A percentile compares a stretch with the other conserved stretches of the same genome.
Evolutionary conservation across 1,139 yeast genomes (phyloP).

Genomic region (Diutina sp.): DNA sequence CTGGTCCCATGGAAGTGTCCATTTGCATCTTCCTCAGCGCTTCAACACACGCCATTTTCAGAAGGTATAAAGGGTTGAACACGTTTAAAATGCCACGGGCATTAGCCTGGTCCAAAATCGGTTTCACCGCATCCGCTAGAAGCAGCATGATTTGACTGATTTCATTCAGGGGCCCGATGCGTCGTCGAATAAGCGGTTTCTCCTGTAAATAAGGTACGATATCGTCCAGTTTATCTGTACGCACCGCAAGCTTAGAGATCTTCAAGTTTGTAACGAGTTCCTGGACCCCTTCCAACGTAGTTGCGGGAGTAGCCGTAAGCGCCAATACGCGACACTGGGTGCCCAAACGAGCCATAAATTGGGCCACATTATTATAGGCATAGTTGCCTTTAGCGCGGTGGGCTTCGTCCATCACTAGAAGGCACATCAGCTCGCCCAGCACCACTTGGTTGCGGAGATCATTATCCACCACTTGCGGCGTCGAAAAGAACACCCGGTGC

Average conservation of each 20-base stretch:
- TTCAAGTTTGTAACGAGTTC: conserved; percentile 60
- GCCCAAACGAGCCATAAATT: conserved; percentile 45
- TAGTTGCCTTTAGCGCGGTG: conserved; percentile 87
- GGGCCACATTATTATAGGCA: conserved; percentile 75
- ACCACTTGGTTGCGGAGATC: conserved; percentile 67
- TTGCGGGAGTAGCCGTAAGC: conserved; percentile 91
- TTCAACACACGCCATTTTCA: conserved; percentile 62
- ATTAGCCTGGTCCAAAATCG: conserved; percentile 52
- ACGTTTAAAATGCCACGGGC: conserved; percentile 49
- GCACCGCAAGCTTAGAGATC: conserved; percentile 68
- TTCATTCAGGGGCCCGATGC: conserved; percentile 40
- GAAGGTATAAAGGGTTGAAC: conserved; percentile 53
- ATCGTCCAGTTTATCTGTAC: conserved; percentile 79
- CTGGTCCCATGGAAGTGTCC: conserved; percentile 53
- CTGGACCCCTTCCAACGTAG: conserved; percentile 81
- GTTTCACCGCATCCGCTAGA: conserved; percentile 41
- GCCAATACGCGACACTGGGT: conserved; percentile 63
- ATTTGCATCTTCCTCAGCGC: conserved; percentile 44
- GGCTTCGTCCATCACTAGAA: conserved; percentile 89
- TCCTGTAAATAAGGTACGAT: conserved; percentile 66
- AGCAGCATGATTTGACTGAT: conserved; percentile 36
- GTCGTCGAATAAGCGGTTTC: conserved; percentile 49
- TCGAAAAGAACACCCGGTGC: conserved; percentile 78
- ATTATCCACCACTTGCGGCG: conserved; percentile 94
- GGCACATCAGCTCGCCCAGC: conserved; percentile 61